Conservation (phyloP, 2,329 filamentous ascomycete genomes). For the Neoascochyta sp. region DNA sequence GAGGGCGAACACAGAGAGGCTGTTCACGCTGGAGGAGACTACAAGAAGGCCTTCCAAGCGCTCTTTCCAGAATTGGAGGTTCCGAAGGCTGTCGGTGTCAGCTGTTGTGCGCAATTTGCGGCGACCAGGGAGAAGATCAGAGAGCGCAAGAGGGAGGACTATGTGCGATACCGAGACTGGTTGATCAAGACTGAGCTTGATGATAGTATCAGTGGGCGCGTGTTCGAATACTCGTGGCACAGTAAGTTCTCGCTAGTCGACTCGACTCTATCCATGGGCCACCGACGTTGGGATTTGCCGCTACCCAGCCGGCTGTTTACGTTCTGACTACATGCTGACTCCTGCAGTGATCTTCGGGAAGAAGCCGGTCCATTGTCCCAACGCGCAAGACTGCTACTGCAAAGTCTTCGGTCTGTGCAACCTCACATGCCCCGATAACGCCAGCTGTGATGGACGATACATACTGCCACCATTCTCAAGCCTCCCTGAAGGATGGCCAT, state of each 20-base stretch:
- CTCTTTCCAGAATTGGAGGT: slow-evolving; percentile 44
- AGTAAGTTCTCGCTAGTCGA: too few species aligned
- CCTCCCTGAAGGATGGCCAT: slow-evolving; percentile 61
- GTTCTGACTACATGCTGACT: slow-evolving; percentile 21
- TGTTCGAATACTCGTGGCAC: slow-evolving; percentile 60
- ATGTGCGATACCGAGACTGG: slow-evolving; percentile 49
- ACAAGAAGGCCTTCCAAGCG: slow-evolving; percentile 48
- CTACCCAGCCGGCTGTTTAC: too few species aligned
- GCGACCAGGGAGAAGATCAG: slow-evolving; percentile 48
- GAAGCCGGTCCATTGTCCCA: slow-evolving; percentile 55
- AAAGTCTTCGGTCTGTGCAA: slow-evolving; percentile 62
- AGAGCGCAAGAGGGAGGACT: slow-evolving; percentile 47
- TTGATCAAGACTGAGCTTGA: slow-evolving; percentile 45
- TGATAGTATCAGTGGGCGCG: slow-evolving; percentile 51
- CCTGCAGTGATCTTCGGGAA: slow-evolving; percentile 38
- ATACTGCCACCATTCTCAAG: slow-evolving; percentile 55
- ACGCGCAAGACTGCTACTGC: slow-evolving; percentile 62
- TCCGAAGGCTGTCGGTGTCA: slow-evolving; percentile 47
- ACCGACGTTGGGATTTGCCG: too few species aligned
- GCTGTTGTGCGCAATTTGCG: slow-evolving; percentile 56
- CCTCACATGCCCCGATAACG: slow-evolving; percentile 40
- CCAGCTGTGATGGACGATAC: slow-evolving; percentile 57
- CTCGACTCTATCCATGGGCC: too few species aligned
- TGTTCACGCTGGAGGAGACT: slow-evolving; percentile 50
- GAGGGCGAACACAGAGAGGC: slow-evolving; percentile 41